Conservation (phyloP, 805 yeast genomes). For the Candida ovalis region DNA sequence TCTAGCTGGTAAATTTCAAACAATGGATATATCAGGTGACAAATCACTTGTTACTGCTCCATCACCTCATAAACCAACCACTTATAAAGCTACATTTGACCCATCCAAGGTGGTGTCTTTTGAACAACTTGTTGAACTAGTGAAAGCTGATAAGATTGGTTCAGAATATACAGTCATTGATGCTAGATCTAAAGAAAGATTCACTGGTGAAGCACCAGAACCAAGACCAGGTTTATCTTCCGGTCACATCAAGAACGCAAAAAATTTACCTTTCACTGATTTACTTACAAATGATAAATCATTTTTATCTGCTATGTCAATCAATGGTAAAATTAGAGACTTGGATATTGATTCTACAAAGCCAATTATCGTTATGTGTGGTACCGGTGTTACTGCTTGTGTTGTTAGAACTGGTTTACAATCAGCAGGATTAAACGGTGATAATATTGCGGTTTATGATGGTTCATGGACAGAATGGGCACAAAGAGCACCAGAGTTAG, state of each 20-base stretch:
- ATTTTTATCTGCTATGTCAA: constrained; percentile 45
- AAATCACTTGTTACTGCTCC: constrained; percentile 18
- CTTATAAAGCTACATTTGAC: constrained; percentile 37
- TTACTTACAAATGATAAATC: constrained; percentile 48
- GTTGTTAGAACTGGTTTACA: constrained; percentile 75
- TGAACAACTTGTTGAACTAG: constrained; percentile 63
- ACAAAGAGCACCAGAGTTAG: constrained; percentile 59
- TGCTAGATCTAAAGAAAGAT: constrained; percentile 76
- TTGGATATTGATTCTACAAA: constrained; percentile 40
- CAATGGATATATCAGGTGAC: constrained; percentile 21
- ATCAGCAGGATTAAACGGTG: constrained; percentile 41
- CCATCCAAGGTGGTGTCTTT: constrained; percentile 55
- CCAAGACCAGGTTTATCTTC: constrained; percentile 85
- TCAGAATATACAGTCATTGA: constrained; percentile 59
- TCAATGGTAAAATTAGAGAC: constrained; percentile 44
- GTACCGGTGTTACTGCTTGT: constrained; percentile 95
- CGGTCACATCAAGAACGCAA: constrained; percentile 85
- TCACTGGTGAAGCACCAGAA: constrained; percentile 77
- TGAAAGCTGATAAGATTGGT: constrained; percentile 42
- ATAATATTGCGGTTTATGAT: constrained; percentile 62
- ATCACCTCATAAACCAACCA: constrained; percentile 20
- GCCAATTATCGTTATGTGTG: constrained; percentile 86
- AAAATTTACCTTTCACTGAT: constrained; percentile 68
- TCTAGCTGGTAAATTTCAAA: constrained; percentile 20
- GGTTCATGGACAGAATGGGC: constrained; percentile 94